Conservation (phyloP, 2,329 filamentous ascomycete species). For the Colletotrichum scovillei region DNA sequence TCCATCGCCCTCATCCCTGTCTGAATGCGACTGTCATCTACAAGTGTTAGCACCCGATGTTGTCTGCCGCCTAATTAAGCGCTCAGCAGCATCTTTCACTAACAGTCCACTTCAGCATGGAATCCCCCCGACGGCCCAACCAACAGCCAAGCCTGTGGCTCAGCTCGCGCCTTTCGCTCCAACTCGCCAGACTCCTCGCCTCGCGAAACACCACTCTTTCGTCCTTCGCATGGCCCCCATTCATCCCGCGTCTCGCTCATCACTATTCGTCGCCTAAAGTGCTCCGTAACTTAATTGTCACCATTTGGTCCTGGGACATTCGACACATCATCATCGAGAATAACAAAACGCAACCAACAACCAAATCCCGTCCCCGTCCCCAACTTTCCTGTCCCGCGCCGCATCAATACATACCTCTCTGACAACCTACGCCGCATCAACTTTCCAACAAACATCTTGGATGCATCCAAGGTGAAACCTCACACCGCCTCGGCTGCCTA, state of each 20-base stretch:
- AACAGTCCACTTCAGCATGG: neutral
- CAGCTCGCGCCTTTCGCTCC: slow-evolving; percentile 14
- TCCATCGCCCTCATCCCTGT: neutral
- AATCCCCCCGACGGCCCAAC: slow-evolving; percentile 20
- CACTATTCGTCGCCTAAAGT: neutral
- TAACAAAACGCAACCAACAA: neutral
- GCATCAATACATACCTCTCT: neutral
- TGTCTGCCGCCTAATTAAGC: no score
- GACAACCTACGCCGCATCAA: neutral
- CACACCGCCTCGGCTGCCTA: neutral
- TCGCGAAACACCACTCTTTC: slow-evolving; percentile 15
- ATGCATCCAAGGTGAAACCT: neutral
- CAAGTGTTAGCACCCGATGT: neutral
- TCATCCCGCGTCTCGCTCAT: neutral
- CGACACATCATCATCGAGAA: neutral
- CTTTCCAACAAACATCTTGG: neutral
- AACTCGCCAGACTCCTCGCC: slow-evolving; percentile 3
- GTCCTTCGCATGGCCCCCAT: neutral
- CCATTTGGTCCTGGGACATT: neutral
- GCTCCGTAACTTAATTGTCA: neutral
- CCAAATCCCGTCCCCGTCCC: neutral
- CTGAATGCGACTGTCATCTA: neutral
- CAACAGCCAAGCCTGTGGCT: neutral
- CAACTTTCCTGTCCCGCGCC: neutral
- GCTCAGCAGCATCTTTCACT: neutral